Evolutionary conservation across 2,329 filamentous ascomycete species (phyloP), one percentile per base, ranked within the genome.

Genomic region (Plectosphaerella plurivora): DNA sequence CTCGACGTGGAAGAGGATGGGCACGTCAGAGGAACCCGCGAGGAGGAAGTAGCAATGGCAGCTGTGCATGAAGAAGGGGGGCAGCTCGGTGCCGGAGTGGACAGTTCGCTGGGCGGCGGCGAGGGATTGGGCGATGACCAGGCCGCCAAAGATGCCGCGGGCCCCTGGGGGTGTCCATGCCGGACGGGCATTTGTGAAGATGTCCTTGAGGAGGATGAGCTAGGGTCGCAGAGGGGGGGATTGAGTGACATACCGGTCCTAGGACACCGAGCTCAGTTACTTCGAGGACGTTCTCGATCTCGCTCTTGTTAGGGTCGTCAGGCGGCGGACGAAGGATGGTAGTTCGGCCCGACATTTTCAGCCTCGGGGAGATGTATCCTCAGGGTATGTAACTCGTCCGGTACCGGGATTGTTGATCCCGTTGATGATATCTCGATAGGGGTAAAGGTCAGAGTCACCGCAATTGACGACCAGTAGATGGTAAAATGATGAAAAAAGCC

Each of bases 21-120:
- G 93, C 16, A 94, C 87, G 55, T 88, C 83, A 12, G 84, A 79
- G 64, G 93, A 89, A 25, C 94, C 94, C 5, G 93, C 92, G 2
- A 97, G 84, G 35, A 99, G 86, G 70, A 99, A 99, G 76, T 97
- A 99, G 81, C 94, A 97, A 79, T 99, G 94, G 88, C 96, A 97
- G 65, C 88, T 93, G 76, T 99, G 94, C 48, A 94, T 84, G 54
- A 86, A 82, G 71, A 96, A 97, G n/a, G 35, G 28, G 20, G 37
- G 35, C 35, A 25, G 22, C 15, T 28, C 22, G 14, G 15, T 14
- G 36, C 7, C 12, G 66, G 89, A 78, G 0, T 88, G 87, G 2
- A 99, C 89, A 9, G 94, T 99, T 65, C 85, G 83, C 69, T 96
- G 91, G 22, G 91, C 94, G 2, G 94, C 91, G 45, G 88, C 82